Conservation (phyloP, 2,329 filamentous ascomycete genomes). For the Falciphora oryzae region DNA sequence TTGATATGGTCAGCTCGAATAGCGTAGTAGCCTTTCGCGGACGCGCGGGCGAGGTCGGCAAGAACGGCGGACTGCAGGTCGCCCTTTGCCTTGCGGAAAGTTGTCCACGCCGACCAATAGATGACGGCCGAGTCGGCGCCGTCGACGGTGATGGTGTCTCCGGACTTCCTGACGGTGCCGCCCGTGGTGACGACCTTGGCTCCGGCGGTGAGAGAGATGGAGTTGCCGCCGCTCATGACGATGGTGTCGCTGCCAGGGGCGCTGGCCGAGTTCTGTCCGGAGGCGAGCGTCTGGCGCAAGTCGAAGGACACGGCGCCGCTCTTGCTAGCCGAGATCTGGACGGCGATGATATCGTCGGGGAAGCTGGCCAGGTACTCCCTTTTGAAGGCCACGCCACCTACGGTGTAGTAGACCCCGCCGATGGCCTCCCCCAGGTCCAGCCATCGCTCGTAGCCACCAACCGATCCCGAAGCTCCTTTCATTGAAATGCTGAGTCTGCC, state of each 20-base stretch:
- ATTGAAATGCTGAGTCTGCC: not conserved
- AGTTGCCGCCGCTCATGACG: conserved; percentile 8
- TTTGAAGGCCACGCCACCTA: conserved; percentile 21
- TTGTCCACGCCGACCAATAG: conserved; percentile 7
- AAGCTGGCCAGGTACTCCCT: conserved; percentile 30
- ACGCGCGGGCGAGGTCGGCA: conserved; percentile 3
- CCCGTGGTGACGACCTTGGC: conserved; percentile 2
- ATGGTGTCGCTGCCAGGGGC: conserved; percentile 3
- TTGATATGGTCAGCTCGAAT: conserved; percentile 19
- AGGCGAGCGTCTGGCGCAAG: not conserved
- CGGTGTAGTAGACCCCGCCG: conserved; percentile 25
- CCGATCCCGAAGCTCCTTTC: not conserved
- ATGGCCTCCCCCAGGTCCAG: conserved; percentile 27
- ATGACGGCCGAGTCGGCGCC: conserved; percentile 10
- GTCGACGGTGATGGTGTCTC: conserved; percentile 6
- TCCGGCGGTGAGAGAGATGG: conserved; percentile 6
- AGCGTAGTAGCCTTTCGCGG: conserved; percentile 4
- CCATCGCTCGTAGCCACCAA: conserved; percentile 24
- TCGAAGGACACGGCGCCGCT: conserved; percentile 8
- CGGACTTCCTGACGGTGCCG: conserved; percentile 2
- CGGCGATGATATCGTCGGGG: conserved; percentile 29
- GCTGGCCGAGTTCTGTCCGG: conserved; percentile 3
- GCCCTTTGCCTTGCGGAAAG: conserved; percentile 6
- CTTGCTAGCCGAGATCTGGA: conserved; percentile 16
- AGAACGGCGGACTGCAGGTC: not conserved